Evolutionary conservation across 2,329 filamentous ascomycete species (phyloP).

Genomic region (Phialocephala subalpina): DNA sequence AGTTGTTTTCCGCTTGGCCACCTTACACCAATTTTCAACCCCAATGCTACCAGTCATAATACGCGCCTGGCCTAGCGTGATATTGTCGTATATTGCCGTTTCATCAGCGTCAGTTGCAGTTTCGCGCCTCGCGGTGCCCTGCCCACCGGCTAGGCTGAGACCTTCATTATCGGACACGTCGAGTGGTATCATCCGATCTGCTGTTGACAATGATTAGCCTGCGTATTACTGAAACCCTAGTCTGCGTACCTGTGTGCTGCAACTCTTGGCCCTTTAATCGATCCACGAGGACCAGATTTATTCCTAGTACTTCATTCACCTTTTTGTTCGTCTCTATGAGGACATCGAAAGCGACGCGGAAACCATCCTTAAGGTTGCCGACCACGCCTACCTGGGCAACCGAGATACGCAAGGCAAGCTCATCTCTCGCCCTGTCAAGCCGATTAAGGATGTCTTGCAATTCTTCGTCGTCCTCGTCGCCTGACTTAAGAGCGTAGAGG

Average conservation of each 20-base stretch:
- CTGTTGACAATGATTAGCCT: background rate
- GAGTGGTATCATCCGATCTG: too few species aligned
- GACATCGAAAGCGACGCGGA: background rate
- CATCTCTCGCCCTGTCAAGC: background rate
- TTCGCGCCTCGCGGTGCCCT: too few species aligned
- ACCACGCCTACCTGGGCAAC: background rate
- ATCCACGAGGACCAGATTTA: background rate
- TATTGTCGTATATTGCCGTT: background rate
- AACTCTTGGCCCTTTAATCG: background rate
- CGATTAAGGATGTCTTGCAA: background rate
- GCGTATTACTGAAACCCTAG: background rate
- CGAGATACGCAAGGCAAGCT: background rate
- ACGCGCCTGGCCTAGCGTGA: background rate
- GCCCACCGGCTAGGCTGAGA: too few species aligned
- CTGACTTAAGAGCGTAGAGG: background rate
- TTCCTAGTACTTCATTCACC: background rate
- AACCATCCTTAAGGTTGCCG: background rate
- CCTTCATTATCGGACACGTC: too few species aligned
- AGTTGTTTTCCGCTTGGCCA: background rate
- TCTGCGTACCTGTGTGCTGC: background rate
- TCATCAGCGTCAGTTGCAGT: background rate
- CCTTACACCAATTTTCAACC: background rate
- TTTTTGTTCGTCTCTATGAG: background rate
- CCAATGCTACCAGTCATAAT: background rate
- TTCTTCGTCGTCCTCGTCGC: background rate